Evolutionary conservation across 257 asterid species (phyloP).

Genomic region (Vinca minor): DNA sequence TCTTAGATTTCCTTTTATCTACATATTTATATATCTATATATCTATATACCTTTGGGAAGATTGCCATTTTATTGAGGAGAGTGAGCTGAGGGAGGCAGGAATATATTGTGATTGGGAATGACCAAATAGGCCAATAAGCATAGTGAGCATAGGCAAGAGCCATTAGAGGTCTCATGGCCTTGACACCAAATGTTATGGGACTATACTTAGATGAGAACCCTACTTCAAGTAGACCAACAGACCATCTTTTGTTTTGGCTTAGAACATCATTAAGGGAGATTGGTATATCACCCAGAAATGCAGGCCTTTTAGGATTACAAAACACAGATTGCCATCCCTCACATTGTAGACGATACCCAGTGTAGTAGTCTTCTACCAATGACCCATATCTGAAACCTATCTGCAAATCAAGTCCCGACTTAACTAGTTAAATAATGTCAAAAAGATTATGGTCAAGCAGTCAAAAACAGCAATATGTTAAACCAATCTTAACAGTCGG

Average conservation of each 20-base stretch:
- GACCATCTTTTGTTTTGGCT: slow-evolving; percentile 58
- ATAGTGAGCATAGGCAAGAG: slow-evolving; percentile 43
- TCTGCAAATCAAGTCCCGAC: slow-evolving; percentile 21
- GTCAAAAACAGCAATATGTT: no score
- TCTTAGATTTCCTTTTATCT: background rate
- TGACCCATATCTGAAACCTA: slow-evolving; percentile 70
- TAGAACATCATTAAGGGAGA: slow-evolving; percentile 42
- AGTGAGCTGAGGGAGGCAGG: slow-evolving; percentile 50
- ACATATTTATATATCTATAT: background rate
- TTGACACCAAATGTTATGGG: slow-evolving; percentile 45
- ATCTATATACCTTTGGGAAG: slow-evolving; percentile 61
- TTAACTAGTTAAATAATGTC: background rate
- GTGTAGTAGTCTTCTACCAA: slow-evolving; percentile 71
- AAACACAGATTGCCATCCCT: slow-evolving; percentile 69
- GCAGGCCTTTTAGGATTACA: slow-evolving; percentile 59
- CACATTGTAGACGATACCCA: slow-evolving; percentile 49
- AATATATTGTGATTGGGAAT: slow-evolving; percentile 44
- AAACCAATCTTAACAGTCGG: no score
- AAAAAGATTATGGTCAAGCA: no score
- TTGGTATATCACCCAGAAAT: slow-evolving; percentile 57
- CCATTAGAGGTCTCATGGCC: slow-evolving; percentile 41
- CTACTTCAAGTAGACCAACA: slow-evolving; percentile 65
- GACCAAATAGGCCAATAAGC: slow-evolving; percentile 65
- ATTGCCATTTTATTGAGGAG: slow-evolving; percentile 38
- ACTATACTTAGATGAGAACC: slow-evolving; percentile 41